Evolutionary conservation across 2,329 filamentous ascomycete genomes (phyloP).

Genomic region (Aureobasidium musti): DNA sequence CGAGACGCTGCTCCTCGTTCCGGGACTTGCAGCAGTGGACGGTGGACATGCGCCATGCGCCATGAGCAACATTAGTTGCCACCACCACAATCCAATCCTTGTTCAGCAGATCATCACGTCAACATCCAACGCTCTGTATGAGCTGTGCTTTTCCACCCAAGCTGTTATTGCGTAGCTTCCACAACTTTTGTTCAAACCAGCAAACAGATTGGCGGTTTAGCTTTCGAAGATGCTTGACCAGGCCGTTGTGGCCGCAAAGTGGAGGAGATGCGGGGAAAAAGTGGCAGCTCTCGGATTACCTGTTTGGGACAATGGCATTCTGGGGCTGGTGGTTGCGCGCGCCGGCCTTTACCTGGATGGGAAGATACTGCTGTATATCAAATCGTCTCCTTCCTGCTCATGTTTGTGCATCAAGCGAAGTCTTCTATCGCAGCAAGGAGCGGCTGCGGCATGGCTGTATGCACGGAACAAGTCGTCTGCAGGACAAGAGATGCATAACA

Average conservation of each 20-base stretch:
- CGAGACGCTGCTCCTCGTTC: conserved; percentile 20
- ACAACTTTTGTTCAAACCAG: neutral
- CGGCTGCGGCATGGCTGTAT: neutral
- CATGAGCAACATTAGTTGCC: neutral
- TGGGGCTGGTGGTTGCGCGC: neutral
- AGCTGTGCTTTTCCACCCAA: neutral
- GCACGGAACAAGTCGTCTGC: neutral
- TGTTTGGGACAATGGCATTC: neutral
- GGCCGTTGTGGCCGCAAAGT: conserved; percentile 1
- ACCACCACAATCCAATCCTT: neutral
- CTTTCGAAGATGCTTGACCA: conserved; percentile 4
- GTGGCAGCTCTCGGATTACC: conserved; percentile 4
- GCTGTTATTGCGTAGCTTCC: neutral
- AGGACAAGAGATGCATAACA: neutral
- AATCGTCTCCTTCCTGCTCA: neutral
- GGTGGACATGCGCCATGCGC: neutral
- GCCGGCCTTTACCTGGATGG: neutral
- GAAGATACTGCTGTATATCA: neutral
- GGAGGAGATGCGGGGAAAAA: conserved; percentile 9
- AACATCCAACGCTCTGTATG: no score
- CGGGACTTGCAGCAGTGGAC: neutral
- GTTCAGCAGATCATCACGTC: neutral
- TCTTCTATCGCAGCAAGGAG: neutral
- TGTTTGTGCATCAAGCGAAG: neutral
- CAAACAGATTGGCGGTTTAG: conserved; percentile 1